phyloP scores from a whole-genome alignment of 306 rosid genomes.

The Glycine soja region DNA sequence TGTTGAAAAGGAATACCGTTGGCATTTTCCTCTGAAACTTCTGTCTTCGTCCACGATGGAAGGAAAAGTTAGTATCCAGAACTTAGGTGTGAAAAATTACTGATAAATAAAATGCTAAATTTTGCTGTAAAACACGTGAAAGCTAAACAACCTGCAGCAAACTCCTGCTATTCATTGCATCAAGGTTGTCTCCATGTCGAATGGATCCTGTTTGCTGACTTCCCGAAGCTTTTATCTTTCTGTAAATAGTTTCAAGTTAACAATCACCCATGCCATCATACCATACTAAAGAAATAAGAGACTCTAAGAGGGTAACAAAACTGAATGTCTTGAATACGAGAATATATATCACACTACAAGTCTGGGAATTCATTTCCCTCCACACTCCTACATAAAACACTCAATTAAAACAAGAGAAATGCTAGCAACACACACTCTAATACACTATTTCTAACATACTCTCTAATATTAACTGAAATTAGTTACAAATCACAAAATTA shows the following conservation, averaged over 20 bases:
- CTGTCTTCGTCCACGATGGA: constrained; percentile 79
- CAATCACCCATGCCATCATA: constrained; percentile 35
- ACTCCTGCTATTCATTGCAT: constrained; percentile 42
- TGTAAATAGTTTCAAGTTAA: constrained; percentile 34
- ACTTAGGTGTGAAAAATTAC: background rate
- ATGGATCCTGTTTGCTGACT: constrained; percentile 13
- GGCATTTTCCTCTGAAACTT: constrained; percentile 64
- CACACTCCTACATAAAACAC: no score
- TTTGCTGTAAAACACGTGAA: constrained; percentile 13
- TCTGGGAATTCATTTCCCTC: no score
- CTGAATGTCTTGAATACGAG: background rate
- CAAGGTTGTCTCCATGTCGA: constrained; percentile 29
- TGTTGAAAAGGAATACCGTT: constrained; percentile 48
- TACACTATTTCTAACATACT: background rate
- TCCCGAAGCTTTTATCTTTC: constrained; percentile 41
- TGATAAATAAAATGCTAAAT: constrained; percentile 12
- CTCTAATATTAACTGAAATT: background rate
- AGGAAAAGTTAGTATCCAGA: constrained; percentile 49
- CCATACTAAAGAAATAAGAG: constrained; percentile 3
- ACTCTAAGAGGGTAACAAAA: constrained; percentile 37
- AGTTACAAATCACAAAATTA: background rate
- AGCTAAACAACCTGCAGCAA: constrained; percentile 50
- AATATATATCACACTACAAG: background rate
- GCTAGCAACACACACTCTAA: background rate
- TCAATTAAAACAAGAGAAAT: background rate